Conservation (phyloP, 176 grass and related monocot species). For the Triticum urartu region DNA sequence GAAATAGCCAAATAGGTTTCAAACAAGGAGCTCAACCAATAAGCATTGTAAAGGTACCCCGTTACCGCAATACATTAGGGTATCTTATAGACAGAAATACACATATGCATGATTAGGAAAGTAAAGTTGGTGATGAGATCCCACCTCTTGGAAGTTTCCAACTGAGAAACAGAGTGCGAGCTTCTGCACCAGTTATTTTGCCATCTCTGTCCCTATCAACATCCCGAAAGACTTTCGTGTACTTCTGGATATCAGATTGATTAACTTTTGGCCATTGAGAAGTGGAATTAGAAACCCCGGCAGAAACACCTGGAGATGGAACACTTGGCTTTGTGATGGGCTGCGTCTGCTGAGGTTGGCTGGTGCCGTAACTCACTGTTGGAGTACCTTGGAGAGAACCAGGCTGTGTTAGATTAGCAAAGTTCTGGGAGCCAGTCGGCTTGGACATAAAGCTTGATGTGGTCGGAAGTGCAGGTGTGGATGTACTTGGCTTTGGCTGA, state of each 20-base stretch:
- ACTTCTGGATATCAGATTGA: constrained; percentile 93
- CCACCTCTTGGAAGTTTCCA: constrained; percentile 99
- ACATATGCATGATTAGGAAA: constrained; percentile 21
- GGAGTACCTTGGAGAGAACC: constrained; percentile 51
- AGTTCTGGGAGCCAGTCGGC: constrained; percentile 55
- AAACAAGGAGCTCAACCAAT: constrained; percentile 25
- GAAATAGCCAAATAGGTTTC: background rate
- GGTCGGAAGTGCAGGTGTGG: constrained; percentile 27
- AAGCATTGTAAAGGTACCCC: background rate
- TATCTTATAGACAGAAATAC: constrained; percentile 16
- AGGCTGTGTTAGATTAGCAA: constrained; percentile 50
- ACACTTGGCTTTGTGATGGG: constrained; percentile 36
- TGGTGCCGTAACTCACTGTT: constrained; percentile 30
- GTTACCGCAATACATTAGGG: constrained; percentile 8
- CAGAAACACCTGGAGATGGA: constrained; percentile 40
- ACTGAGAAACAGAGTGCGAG: constrained; percentile 92
- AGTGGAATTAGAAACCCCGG: constrained; percentile 49
- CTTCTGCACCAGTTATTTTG: constrained; percentile 90
- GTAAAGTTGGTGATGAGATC: constrained; percentile 23
- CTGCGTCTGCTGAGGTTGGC: constrained; percentile 65
- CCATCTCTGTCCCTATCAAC: constrained; percentile 96
- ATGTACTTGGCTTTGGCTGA: constrained; percentile 49
- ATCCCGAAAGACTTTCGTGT: constrained; percentile 90
- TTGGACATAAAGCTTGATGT: constrained; percentile 47
- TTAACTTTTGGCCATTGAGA: constrained; percentile 93